phyloP scores from a whole-genome alignment of 2,329 filamentous ascomycete species.

The Diaporthe humulicola region DNA sequence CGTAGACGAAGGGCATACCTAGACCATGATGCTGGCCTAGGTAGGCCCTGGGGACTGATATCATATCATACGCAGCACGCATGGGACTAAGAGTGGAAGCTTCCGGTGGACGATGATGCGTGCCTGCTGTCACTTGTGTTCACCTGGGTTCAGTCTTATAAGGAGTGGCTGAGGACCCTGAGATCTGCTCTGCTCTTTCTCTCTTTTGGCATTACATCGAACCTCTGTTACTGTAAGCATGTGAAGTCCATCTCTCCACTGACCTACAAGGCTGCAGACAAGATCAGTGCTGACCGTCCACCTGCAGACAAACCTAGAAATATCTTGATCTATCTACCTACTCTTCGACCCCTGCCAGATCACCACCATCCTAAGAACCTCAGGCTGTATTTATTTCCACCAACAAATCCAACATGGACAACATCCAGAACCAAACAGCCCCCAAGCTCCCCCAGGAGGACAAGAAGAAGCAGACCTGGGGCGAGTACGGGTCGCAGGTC shows the following conservation, averaged over 20 bases:
- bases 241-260: not conserved
- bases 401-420: constrained; percentile 15
- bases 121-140: not conserved
- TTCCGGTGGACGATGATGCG: constrained; percentile 3
- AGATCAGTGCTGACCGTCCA: not conserved
- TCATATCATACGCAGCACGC: constrained; percentile 9
- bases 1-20: not conserved
- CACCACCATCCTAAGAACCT: not conserved
- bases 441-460: constrained; percentile 32
- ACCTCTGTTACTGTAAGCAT: not conserved
- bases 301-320: not conserved
- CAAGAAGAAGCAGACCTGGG: constrained; percentile 36
- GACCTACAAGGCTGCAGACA: not conserved
- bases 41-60: constrained; percentile 11
- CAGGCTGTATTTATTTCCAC: not conserved
- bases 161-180: constrained; percentile 8
- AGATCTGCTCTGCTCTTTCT: not conserved
- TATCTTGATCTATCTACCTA: not conserved
- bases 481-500: constrained; percentile 59
- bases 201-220: not conserved
- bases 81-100: not conserved
- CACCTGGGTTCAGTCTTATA: constrained; percentile 4
- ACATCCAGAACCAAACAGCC: constrained; percentile 15
- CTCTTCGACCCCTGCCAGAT: not conserved
- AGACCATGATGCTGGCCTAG: not conserved